Evolutionary conservation across 2,329 filamentous ascomycete species (phyloP).

Genomic region (Blastomyces percursus): DNA sequence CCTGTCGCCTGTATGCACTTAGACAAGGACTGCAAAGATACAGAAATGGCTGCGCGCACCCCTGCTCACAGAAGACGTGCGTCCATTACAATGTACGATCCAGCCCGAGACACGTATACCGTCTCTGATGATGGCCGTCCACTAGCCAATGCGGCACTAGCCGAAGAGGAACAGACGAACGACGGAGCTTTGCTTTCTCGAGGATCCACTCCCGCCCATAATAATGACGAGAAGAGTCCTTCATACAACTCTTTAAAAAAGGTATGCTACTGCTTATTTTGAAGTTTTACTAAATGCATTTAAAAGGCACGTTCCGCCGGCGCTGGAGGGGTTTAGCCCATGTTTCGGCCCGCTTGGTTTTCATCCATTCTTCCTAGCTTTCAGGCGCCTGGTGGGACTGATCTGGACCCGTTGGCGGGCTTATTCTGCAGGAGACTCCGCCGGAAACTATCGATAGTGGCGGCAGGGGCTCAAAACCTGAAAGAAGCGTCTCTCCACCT

Average conservation of each 20-base stretch:
- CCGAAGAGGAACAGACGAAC: conserved; percentile 6
- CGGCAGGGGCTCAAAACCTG: conserved; percentile 4
- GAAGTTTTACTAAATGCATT: neutral
- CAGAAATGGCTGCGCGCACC: neutral
- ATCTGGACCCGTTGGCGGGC: conserved; percentile 1
- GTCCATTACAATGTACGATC: conserved; percentile 23
- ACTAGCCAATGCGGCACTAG: conserved; percentile 15
- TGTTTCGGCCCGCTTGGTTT: neutral
- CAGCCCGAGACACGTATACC: conserved; percentile 25
- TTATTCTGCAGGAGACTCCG: conserved; percentile 7
- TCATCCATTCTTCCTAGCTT: neutral
- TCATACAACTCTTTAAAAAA: neutral
- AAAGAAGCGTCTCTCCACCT: conserved; percentile 2
- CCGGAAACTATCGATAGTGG: neutral
- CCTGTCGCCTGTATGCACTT: neutral
- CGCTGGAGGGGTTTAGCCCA: neutral
- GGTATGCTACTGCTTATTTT: neutral
- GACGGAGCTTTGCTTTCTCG: neutral
- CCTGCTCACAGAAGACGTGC: conserved; percentile 10
- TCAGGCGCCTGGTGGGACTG: neutral
- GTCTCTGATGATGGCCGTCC: conserved; percentile 17
- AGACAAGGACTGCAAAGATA: neutral
- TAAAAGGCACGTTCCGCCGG: neutral
- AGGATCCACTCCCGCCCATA: neutral
- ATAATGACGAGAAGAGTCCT: neutral